Base-by-base conservation (phyloP, 495 filamentous ascomycete genomes). In the Annulohypoxylon bovei region DNA sequence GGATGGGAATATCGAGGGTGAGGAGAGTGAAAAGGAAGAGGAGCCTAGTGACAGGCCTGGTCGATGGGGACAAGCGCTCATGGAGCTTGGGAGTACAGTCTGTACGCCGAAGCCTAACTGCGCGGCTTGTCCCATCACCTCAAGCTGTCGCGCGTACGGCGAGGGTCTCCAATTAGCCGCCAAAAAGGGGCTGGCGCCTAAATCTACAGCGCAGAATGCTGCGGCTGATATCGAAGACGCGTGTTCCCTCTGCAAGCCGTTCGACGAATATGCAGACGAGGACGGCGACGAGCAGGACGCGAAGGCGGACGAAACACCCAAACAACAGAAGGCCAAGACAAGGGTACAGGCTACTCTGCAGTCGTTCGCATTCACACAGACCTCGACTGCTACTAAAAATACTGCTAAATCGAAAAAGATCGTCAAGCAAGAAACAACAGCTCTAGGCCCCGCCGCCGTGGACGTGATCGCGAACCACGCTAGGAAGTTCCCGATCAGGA, bases 31-130 rank as follows among this genome's bases (percentile, higher is more conserved):
- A 16, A 14, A 55, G 16, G 62, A 49, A 0, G 47, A 62, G 50
- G 37, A 28, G 4, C 52, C 68, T 1, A 81, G 76, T 55, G 80
- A 82, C 25, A 54, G 76, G 35, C 81, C 82, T 0, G 82, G 82
- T 11, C 52, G 63, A 50, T 83, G 81, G 82, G 82, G 82, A 8
- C 82, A 84, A 49, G 82, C 79, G 42, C 44, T 84, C 12, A 84
- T 84, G 82, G 82, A 84, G 64, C 68, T 84, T 23, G 82, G 82
- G 9, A 83, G 81, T 54, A 84, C 82, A 4, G 60, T 84, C 1
- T 84, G 82, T 46, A 78, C 76, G n/a, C 81, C 83, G 6, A 82
- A 80, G 60, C 83, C 83, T 6, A 77, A 79, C 18, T 85, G 83
- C 56, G 58, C 67, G 6, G 47, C 12, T 20, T 85, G 83, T 65